Evolutionary conservation across 768 basidiomycete genomes (phyloP).

Genomic region (Mycena floridula): DNA sequence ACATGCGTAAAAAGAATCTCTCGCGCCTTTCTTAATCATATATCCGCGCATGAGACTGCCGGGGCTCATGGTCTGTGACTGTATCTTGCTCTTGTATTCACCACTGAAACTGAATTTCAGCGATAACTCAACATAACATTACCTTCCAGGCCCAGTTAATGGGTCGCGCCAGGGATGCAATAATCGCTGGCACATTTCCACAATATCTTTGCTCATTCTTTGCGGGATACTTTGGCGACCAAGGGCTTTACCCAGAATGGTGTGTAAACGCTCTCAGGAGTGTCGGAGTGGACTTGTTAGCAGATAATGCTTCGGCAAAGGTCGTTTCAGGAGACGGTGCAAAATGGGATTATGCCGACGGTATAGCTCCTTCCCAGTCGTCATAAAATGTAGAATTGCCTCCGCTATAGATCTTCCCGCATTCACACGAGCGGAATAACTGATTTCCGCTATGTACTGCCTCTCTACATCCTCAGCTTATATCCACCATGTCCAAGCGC

Average conservation of each 20-base stretch:
- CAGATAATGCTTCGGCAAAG: slow-evolving; percentile 41
- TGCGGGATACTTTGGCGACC: slow-evolving; percentile 63
- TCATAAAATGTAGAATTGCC: no score
- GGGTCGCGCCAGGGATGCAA: slow-evolving; percentile 80
- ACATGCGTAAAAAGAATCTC: slow-evolving; percentile 66
- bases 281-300: slow-evolving; percentile 79
- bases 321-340: slow-evolving; percentile 57
- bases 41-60: slow-evolving; percentile 72
- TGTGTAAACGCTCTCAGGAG: slow-evolving; percentile 77
- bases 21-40: slow-evolving; percentile 72
- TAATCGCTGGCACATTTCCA: slow-evolving; percentile 73
- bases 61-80: slow-evolving; percentile 69
- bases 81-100: slow-evolving; percentile 9
- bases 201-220: slow-evolving; percentile 75
- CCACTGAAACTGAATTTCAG: slow-evolving; percentile 29
- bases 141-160: slow-evolving; percentile 84
- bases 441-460: no score
- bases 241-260: slow-evolving; percentile 87
- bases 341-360: slow-evolving; percentile 76
- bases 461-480: no score
- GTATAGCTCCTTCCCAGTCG: no score
- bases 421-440: no score
- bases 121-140: slow-evolving; percentile 77
- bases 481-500: no score
- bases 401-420: no score